Evolutionary conservation across 1,284 basidiomycete species (phyloP), one percentile per base, ranked within the genome.

Genomic region (Ceratobasidium sp.): DNA sequence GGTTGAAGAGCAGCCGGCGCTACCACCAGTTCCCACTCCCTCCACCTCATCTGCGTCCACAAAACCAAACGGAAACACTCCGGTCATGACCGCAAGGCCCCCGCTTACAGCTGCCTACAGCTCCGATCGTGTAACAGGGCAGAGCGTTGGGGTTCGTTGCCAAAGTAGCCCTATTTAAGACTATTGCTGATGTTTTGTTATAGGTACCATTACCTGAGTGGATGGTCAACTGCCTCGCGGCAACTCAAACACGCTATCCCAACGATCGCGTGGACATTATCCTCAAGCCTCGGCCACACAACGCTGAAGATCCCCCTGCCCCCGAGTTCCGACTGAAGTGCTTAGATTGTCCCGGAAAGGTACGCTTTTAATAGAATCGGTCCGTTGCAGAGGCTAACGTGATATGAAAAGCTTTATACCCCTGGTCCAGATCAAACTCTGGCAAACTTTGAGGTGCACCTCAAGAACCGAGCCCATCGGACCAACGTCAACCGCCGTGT

Each of bases 261-360:
- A 86, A 93, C 74, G 96, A 98, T 79, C 87, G 82, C 67, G 95
- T 98, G 78, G 90, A 92, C 75, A 85, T 92, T 12, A 87, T 91
- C n/a, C 82, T 88, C 64, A 88, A 86, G 78, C 83, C 86, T 5
- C 77, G 73, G 14, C 81, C 82, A 12, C 83, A 85, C 67, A 83
- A 81, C 6, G 83, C 82, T 34, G 60, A 48, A 14, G 45, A 48
- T 26, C 43, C 60, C 4, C 3, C 60, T 5, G 80, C 83, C 45
- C 74, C 78, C n/a, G 93, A 96, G 80, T 98, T 96, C 96, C 87
- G 96, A 23, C 87, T 98, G 78, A 96, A 94, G 80, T 99, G 97
- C 81, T 79, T 91, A 73, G 97, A 98, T 80, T 98, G 97, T 81
- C 94, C 94, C 75, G 94, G 93, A 78, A 96, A 96, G 86, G 94